These are phyloP conservation scores for Cordyceps tenuipes DNA, from an alignment of 2,329 filamentous ascomycete genomes.

Conservation along the genomic window DNA sequence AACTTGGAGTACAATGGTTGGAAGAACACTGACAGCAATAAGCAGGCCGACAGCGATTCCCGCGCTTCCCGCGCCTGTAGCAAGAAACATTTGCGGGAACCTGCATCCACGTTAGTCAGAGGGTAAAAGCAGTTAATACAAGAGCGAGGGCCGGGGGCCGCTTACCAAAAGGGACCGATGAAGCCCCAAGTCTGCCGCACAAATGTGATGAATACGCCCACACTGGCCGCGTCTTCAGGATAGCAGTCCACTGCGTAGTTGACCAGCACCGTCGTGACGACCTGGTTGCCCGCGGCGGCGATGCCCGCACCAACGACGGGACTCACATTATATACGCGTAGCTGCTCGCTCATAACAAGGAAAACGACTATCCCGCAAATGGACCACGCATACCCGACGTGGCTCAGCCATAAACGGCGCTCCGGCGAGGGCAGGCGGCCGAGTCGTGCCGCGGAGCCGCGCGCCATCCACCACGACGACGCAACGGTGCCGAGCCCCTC, in stretches of 20 bases:
- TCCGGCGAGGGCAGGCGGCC: not conserved
- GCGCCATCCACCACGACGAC: not conserved
- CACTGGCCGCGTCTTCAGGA: slow-evolving; percentile 1
- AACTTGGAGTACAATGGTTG: slow-evolving; percentile 1
- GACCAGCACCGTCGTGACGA: slow-evolving; percentile 2
- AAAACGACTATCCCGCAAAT: slow-evolving; percentile 2
- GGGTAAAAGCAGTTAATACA: not conserved
- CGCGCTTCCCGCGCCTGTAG: not conserved
- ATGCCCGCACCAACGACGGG: slow-evolving; percentile 4
- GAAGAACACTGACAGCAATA: not conserved
- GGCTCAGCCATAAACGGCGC: slow-evolving; percentile 3
- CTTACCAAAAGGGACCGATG: not conserved
- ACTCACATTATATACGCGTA: slow-evolving; percentile 4
- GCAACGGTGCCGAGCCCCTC: not conserved
- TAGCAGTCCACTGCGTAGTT: slow-evolving; percentile 7
- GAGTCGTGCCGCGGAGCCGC: not conserved
- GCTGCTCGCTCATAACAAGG: not conserved
- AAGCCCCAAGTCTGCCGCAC: not conserved
- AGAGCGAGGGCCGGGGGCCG: not conserved
- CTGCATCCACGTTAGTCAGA: not conserved
- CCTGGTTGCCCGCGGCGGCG: slow-evolving; percentile 4
- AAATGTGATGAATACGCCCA: slow-evolving; percentile 2
- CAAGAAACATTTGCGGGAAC: slow-evolving; percentile 4
- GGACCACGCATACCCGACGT: not conserved
- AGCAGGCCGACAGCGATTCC: not conserved